These are phyloP conservation scores for Diplosphaera chodatii DNA, from an alignment of 139 green algal genomes.

Conservation along the genomic window DNA sequence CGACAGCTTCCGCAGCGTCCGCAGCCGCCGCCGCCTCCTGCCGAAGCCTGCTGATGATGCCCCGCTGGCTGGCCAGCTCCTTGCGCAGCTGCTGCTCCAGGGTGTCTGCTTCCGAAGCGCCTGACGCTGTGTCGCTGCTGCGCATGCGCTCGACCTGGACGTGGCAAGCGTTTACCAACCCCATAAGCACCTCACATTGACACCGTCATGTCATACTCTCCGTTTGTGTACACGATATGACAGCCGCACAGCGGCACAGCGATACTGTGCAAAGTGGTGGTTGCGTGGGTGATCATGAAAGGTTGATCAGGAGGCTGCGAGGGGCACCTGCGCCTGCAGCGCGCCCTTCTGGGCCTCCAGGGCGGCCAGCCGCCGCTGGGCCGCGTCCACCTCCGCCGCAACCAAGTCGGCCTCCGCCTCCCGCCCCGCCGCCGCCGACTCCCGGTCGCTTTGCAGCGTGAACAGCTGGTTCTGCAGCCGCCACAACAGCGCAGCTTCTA, in stretches of 20 bases:
- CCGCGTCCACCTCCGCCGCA: conserved; percentile 51
- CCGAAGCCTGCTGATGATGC: conserved; percentile 1
- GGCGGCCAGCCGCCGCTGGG: conserved; percentile 42
- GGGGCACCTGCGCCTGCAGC: conserved; percentile 35
- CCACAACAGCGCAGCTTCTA: too few relatives aligned
- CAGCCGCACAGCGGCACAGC: too few relatives aligned
- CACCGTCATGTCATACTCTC: too few relatives aligned
- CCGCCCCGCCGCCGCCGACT: conserved; percentile 17
- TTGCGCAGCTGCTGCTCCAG: conserved; percentile 22
- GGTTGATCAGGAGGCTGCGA: too few relatives aligned
- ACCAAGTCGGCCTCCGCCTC: conserved; percentile 71
- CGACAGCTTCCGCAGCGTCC: not conserved
- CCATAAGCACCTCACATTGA: too few relatives aligned
- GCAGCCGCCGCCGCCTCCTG: not conserved
- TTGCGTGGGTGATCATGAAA: too few relatives aligned
- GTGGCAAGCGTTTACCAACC: too few relatives aligned
- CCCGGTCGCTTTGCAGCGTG: conserved; percentile 30
- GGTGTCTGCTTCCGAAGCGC: conserved; percentile 46
- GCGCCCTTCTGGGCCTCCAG: conserved; percentile 70
- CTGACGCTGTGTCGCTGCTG: too few relatives aligned
- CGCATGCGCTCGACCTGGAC: conserved; percentile 1
- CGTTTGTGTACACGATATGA: too few relatives aligned
- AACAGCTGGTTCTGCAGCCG: conserved; percentile 66
- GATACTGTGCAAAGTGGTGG: too few relatives aligned
- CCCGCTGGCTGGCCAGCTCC: conserved; percentile 22